Base-by-base conservation (phyloP, 2,329 filamentous ascomycete genomes). In the Falciphora oryzae region DNA sequence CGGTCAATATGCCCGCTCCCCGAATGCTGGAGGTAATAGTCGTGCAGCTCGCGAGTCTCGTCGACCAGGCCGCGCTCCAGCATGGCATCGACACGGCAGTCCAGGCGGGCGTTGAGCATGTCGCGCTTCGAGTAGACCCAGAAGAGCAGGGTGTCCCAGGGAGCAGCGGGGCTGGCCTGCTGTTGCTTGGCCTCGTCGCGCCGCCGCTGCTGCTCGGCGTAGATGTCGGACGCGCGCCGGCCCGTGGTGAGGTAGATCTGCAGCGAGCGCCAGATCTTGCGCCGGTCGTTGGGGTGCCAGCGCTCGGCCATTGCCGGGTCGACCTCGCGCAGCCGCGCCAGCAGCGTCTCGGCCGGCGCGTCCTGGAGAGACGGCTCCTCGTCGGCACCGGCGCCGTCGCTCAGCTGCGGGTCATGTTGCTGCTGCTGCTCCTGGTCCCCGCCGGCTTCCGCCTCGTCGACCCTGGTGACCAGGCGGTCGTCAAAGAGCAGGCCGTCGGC, bases 201-300 rank as follows among this genome's bases (percentile, higher is more conserved):
- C 25, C 53, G n/a, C 18, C 62, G 64, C 53, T 59, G 38, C 72
- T 98, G 94, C 73, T 95, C 88, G 3, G 86, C 87, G 71, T 99
- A 99, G 1, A 97, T 85, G 28, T 96, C 89, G 0, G 93, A 97
- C 0, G 94, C 93, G 25, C 82, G 88, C 68, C 83, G 88, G 0
- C 94, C 93, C 0, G 91, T 96, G 59, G 88, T 87, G 10, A 97
- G 82, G 72, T 87, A 98, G 63, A 99, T 97, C 72, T 97, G 91
- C 4, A 99, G 81, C 1, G 93, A 97, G 7, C 93, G 87, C 67
- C 86, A 85, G 65, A 99, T 97, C 76, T 97, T 98, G 66, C 95
- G 87, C 59, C 87, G 82, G 72, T 99, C 95, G 59, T 93, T 95
- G 0, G 94, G 95, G 76, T 99, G 96, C 95, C 95, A 99, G 65